A percentile compares a stretch with the other conserved stretches of the same genome.
phyloP scores from a whole-genome alignment of 2,329 filamentous ascomycete species.

The Alternaria sp. region DNA sequence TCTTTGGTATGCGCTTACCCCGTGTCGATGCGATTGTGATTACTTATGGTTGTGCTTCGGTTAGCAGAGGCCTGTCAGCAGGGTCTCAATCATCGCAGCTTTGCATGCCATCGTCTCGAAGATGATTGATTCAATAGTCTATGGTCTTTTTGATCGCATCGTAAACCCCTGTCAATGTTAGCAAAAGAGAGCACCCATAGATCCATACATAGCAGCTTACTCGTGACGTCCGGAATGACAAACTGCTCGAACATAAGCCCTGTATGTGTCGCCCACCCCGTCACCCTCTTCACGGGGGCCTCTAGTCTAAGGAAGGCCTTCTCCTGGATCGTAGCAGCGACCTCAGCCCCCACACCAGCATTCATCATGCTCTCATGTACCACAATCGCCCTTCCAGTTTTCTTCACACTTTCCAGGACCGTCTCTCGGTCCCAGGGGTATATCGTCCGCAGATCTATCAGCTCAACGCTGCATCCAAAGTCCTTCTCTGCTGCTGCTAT shows the following conservation, averaged over 20 bases:
- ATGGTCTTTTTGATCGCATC: slow-evolving; percentile 56
- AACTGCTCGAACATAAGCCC: slow-evolving; percentile 75
- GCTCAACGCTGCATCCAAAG: slow-evolving; percentile 76
- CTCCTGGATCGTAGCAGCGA: slow-evolving; percentile 87
- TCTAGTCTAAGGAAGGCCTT: slow-evolving; percentile 84
- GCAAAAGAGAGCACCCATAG: slow-evolving; percentile 23
- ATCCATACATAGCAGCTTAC: slow-evolving; percentile 62
- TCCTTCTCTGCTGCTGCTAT: slow-evolving; percentile 78
- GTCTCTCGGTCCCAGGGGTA: slow-evolving; percentile 91
- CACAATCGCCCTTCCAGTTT: slow-evolving; percentile 84
- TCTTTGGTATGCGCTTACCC: neutral
- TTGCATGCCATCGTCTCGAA: neutral
- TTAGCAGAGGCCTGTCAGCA: neutral
- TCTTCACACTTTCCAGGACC: slow-evolving; percentile 80
- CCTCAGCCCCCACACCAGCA: slow-evolving; percentile 85
- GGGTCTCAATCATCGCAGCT: neutral
- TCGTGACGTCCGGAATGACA: slow-evolving; percentile 80
- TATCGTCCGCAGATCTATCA: slow-evolving; percentile 86
- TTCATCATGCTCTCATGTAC: slow-evolving; percentile 95
- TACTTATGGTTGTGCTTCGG: neutral
- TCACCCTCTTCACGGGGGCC: slow-evolving; percentile 82
- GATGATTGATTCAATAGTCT: slow-evolving; percentile 46
- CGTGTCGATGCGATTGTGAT: neutral
- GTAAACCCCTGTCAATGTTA: slow-evolving; percentile 49
- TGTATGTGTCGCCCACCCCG: slow-evolving; percentile 88